Base-by-base conservation (phyloP, 345 rosid species). In the Balakata baccata region DNA sequence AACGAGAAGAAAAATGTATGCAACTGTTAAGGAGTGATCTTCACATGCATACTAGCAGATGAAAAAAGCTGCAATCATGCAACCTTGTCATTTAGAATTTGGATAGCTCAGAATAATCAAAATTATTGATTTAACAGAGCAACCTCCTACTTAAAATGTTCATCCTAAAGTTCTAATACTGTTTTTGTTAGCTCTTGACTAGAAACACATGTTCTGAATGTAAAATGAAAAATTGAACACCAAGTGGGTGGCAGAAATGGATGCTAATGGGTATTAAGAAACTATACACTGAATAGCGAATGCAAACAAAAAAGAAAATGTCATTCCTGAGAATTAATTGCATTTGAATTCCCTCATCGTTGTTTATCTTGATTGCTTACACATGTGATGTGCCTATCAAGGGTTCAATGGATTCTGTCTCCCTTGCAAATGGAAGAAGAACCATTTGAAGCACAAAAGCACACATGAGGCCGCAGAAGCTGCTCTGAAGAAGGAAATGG, bases 261-360 rank as follows among this genome's bases (percentile, higher is more conserved):
- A 16, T 20, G 68, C 54, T 66, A 6, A 25, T 50, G 41, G 43
- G 23, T 66, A 25, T 12, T 66, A 25, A 23, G 41, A 66, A 47
- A 25, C 56, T 47, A 47, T 23, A 66, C 70, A 66, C 8, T 62
- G 45, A 62, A n/a, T n/a, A n/a, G n/a, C n/a, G n/a, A n/a, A 3
- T 37, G 50, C 5, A 37, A 34, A 64, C 46, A 72, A 53, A n/a
- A 68, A 56, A 29, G 41, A 39, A 60, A 70, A 41, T 52, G 8
- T 77, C 69, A 64, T 57, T 72, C 76, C 64, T 66, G 81, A 62
- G 81, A 62, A 56, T 65, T 64, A 66, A 71, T 29, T 75, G 78
- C 74, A 53, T 73, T 76, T 74, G 79, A 70, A 70, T 64, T 77
- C 75, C 60, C 45, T 14, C 64, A n/a, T 39, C n/a, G 74, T 54